Conservation (phyloP, 371 early-diverging fungal genomes). For the Choanephora cucurbitarum region DNA sequence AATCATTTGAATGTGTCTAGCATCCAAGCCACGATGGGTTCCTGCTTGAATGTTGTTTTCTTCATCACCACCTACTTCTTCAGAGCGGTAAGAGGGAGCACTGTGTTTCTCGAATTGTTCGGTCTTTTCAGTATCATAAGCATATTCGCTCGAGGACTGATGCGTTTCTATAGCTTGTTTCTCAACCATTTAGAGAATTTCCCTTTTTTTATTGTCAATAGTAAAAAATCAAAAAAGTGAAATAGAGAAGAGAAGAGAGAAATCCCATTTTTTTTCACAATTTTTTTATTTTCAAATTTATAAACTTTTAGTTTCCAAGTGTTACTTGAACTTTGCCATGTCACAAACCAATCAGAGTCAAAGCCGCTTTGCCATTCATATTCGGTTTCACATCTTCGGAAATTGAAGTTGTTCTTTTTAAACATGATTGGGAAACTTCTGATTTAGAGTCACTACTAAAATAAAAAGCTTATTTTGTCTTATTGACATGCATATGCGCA, state of each 20-base stretch:
- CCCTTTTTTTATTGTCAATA: no score
- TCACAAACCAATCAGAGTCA: background rate
- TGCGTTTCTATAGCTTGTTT: constrained; percentile 12
- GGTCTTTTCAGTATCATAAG: constrained; percentile 14
- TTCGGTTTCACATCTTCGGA: no score
- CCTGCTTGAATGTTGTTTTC: constrained; percentile 30
- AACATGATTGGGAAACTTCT: no score
- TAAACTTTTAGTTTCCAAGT: no score
- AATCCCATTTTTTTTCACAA: no score
- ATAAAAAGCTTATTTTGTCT: no score
- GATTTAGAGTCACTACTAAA: background rate
- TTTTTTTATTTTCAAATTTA: background rate
- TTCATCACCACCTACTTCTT: constrained; percentile 20
- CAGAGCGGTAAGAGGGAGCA: constrained; percentile 14
- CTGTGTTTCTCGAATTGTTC: constrained; percentile 11
- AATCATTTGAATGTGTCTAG: constrained; percentile 81
- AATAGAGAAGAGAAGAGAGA: constrained; percentile 16
- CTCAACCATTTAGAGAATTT: constrained; percentile 16
- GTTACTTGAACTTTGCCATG: no score
- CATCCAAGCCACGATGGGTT: constrained; percentile 59
- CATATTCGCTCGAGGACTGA: background rate
- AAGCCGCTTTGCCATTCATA: no score
- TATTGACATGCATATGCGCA: no score
- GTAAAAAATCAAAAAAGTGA: constrained; percentile 9
- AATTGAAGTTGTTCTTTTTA: no score